Conservation (phyloP, 2,329 filamentous ascomycete genomes). For the Claviceps cyperi region DNA sequence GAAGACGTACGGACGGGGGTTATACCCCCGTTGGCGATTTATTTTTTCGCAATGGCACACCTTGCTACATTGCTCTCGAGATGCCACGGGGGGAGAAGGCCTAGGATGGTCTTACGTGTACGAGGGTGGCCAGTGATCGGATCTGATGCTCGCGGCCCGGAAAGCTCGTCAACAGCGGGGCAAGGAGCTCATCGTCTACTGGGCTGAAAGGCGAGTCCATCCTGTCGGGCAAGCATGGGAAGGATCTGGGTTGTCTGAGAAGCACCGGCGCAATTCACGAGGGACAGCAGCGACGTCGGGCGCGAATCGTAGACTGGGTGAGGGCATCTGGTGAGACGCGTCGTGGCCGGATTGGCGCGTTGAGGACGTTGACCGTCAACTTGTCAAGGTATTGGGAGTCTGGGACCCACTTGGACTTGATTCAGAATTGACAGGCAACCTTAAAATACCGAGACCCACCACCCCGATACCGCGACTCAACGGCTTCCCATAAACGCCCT, state of each 20-base stretch:
- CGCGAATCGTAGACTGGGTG: not conserved
- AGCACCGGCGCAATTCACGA: not conserved
- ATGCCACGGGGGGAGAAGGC: not conserved
- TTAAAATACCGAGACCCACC: too few relatives aligned
- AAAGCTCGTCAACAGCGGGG: conserved; percentile 31
- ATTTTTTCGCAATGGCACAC: not conserved
- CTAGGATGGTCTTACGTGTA: conserved; percentile 28
- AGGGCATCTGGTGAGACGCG: not conserved
- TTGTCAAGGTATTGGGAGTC: not conserved
- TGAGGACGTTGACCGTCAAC: not conserved
- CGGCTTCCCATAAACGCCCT: not conserved
- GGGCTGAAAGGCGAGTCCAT: conserved; percentile 33
- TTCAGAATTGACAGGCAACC: too few relatives aligned
- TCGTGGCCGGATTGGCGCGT: not conserved
- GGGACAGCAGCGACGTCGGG: not conserved
- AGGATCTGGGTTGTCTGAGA: not conserved
- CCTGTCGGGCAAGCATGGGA: not conserved
- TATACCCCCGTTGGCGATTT: too few relatives aligned
- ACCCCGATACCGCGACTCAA: too few relatives aligned
- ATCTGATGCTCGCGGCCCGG: conserved; percentile 47
- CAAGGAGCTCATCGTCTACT: conserved; percentile 35
- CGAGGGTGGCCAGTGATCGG: conserved; percentile 39
- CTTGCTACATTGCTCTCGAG: too few relatives aligned
- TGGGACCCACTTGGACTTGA: not conserved
- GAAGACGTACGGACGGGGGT: too few relatives aligned